Evolutionary conservation across 192 early-diverging fungal species (phyloP).

Genomic region (Dissophora globulifera): DNA sequence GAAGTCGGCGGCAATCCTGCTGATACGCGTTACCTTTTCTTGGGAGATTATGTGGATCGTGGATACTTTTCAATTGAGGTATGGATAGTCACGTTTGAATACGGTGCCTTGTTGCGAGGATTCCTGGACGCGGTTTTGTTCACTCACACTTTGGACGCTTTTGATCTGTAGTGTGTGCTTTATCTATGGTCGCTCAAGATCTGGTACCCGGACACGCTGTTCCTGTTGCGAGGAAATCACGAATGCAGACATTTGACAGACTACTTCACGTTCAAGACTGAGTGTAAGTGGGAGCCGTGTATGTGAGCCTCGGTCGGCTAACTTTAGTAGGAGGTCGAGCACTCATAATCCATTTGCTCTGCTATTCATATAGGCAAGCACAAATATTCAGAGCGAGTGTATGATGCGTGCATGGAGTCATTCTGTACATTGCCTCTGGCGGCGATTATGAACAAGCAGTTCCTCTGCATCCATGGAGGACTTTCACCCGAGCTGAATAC

Average conservation of each 20-base stretch:
- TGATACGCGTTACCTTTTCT: conserved; percentile 90
- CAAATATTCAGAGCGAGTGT: conserved; percentile 93
- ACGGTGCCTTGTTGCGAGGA: too few relatives aligned
- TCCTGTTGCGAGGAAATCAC: conserved; percentile 95
- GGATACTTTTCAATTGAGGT: conserved; percentile 98
- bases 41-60: conserved; percentile 97
- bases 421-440: conserved; percentile 94
- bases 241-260: conserved; percentile 98
- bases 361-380: conserved; percentile 74
- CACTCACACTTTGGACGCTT: too few relatives aligned
- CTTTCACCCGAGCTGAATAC: conserved; percentile 92
- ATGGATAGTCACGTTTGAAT: background rate
- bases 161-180: conserved; percentile 84
- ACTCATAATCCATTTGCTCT: background rate
- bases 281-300: conserved; percentile 90
- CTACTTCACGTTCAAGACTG: conserved; percentile 98
- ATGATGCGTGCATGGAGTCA: conserved; percentile 90
- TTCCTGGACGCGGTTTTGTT: too few relatives aligned
- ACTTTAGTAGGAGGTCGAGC: too few relatives aligned
- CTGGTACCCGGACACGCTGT: conserved; percentile 88
- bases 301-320: too few relatives aligned
- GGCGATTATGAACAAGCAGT: conserved; percentile 95
- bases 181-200: conserved; percentile 93
- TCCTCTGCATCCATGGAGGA: conserved; percentile 96
- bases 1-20: conserved; percentile 96